These are phyloP conservation scores for Umbelopsis sp. DNA, from an alignment of 192 early-diverging fungal species.

Conservation along the genomic window DNA sequence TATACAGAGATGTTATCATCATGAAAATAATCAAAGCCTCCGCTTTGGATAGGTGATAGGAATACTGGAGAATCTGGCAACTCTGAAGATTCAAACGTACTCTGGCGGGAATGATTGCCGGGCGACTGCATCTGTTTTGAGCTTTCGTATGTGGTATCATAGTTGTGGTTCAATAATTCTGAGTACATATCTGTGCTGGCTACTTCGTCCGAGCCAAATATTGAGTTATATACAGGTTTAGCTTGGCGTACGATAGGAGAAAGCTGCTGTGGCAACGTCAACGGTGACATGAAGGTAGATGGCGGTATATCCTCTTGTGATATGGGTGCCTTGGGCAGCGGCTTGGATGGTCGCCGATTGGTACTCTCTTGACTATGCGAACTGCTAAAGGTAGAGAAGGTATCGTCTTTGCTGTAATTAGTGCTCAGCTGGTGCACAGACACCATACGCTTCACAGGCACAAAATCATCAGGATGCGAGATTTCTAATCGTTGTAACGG, in stretches of 20 bases:
- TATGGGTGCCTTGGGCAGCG: not conserved
- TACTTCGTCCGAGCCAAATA: not conserved
- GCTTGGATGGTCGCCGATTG: not conserved
- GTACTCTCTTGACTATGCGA: not conserved
- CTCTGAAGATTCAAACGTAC: not conserved
- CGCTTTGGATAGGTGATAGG: not conserved
- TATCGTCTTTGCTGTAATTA: not conserved
- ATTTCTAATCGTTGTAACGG: constrained; percentile 5
- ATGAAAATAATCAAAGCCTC: not conserved
- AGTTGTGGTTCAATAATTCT: not conserved
- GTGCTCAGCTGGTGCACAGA: constrained; percentile 15
- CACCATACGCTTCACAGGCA: constrained; percentile 12
- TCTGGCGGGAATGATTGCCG: not conserved
- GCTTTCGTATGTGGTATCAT: not conserved
- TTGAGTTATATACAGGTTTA: constrained; percentile 18
- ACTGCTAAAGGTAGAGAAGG: constrained; percentile 2
- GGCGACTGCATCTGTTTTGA: not conserved
- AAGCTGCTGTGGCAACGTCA: not conserved
- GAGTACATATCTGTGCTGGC: not conserved
- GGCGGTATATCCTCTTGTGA: not conserved
- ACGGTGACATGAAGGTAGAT: not conserved
- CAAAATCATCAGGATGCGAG: constrained; percentile 10
- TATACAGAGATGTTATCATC: not conserved
- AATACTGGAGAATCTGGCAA: not conserved
- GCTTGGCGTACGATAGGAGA: not conserved